Base-by-base conservation (phyloP, 257 asterid genomes). In the Henckelia pumila region DNA sequence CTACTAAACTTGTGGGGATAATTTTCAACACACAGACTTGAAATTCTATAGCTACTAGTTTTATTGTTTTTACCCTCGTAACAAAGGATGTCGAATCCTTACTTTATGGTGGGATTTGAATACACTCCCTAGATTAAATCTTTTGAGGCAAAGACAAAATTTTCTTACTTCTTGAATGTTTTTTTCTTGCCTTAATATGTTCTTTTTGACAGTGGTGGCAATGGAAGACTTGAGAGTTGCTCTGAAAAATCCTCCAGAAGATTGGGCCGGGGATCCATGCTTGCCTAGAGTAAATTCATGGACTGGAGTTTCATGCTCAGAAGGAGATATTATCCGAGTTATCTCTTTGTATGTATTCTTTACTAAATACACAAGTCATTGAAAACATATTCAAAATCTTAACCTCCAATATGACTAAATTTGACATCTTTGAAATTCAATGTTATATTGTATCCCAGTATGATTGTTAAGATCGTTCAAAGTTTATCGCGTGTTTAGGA, bases 231-330 rank as follows among this genome's bases (percentile, higher is more conserved):
- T 89, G 68, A 71, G 56, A 19, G 65, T 64, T 55, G 77, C 59
- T 57, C 37, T 86, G 19, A 26, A 56, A 14, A 80, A 85, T 8
- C 71, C 24, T 0, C 95, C 94, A 4, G 84, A 71, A 56, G 95
- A 90, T 79, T 90, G 99, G 99, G 20, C 64, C 4, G 99, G 96
- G 30, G 99, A 93, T 85, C 99, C 99, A 0, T 93, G 99, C 75
- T 58, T 85, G 59, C 97, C 97, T 1, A 40, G 68, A 32, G 88
- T 63, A 52, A 61, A 82, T 59, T 50, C 89, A 4, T 93, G 99
- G 99, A 79, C 87, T 13, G 97, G 97, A 56, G 72, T 93, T 61
- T 28, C 70, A 2, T 93, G 99, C 69, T 74, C 81, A 1, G n/a
- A 7, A 14, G 74, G 66, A 17, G 64, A 26, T 32, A 71, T 79